phyloP scores from a whole-genome alignment of 1,284 basidiomycete species.

The Austropuccinia psidii region DNA sequence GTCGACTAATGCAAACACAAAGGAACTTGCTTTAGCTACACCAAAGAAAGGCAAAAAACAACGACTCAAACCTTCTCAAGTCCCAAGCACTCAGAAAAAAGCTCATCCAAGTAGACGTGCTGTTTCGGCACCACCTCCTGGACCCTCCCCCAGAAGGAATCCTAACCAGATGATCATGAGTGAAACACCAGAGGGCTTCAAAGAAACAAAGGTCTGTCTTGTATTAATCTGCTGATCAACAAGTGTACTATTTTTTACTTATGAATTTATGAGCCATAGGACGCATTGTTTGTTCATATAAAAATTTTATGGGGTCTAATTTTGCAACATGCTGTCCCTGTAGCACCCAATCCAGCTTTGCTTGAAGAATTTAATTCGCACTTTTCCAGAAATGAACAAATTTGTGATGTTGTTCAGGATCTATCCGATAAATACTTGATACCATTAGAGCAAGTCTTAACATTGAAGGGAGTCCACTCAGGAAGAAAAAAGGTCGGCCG shows the following conservation, averaged over 20 bases:
- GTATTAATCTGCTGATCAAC: no score
- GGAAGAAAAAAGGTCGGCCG: background rate
- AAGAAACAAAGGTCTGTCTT: background rate
- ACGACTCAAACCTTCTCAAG: no score
- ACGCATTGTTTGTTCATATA: constrained; percentile 21
- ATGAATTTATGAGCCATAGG: background rate
- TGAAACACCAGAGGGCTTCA: background rate
- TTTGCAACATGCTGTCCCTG: background rate
- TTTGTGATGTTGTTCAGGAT: background rate
- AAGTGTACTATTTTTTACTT: no score
- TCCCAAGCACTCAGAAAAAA: no score
- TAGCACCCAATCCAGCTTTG: background rate
- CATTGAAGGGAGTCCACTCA: background rate
- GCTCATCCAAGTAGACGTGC: no score
- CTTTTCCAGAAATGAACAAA: background rate
- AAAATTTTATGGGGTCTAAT: constrained; percentile 16
- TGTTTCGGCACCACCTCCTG: background rate
- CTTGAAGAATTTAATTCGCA: background rate
- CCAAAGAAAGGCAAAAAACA: no score
- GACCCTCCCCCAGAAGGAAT: background rate
- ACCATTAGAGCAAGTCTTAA: background rate
- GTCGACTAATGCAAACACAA: no score
- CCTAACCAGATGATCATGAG: background rate
- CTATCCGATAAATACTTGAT: background rate
- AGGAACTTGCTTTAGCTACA: no score